Percentiles rank a stretch among this genome's conserved stretches.
These are phyloP conservation scores for Oryza nivara DNA, from an alignment of 176 grass and related monocot genomes.

Conservation along the genomic window DNA sequence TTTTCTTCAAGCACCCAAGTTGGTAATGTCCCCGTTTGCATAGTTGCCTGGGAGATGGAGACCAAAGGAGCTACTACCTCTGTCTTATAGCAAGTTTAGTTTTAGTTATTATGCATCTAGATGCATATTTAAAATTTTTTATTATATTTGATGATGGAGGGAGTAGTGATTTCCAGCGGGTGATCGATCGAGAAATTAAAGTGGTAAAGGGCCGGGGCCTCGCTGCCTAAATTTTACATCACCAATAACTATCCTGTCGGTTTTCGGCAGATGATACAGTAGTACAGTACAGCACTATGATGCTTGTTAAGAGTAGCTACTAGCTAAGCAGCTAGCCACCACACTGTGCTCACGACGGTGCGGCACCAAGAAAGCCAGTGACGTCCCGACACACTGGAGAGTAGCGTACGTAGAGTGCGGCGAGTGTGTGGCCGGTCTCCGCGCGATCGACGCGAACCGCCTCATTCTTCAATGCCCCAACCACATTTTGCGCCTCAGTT, in stretches of 20 bases:
- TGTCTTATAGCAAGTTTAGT: too few relatives aligned
- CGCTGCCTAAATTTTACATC: neutral
- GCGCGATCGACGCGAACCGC: neutral
- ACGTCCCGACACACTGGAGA: neutral
- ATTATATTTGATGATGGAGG: too few relatives aligned
- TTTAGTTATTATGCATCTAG: too few relatives aligned
- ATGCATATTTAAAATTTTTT: too few relatives aligned
- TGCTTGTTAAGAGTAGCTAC: neutral
- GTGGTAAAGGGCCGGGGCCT: neutral
- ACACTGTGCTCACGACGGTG: neutral
- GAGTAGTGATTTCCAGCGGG: too few relatives aligned
- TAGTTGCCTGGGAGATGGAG: too few relatives aligned
- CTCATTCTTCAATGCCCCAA: slow-evolving; percentile 38
- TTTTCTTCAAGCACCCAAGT: too few relatives aligned
- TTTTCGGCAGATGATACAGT: neutral
- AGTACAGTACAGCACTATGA: neutral
- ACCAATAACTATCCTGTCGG: neutral
- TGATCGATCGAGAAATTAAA: too few relatives aligned
- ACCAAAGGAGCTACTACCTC: too few relatives aligned
- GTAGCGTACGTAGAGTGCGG: neutral
- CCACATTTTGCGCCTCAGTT: slow-evolving; percentile 47
- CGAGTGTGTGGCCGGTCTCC: too few relatives aligned
- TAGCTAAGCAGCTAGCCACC: neutral
- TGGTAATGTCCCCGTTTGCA: too few relatives aligned
- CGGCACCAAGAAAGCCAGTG: neutral